These are phyloP conservation scores for Xylariaceae sp. DNA, from an alignment of 2,329 filamentous ascomycete species.

Conservation along the genomic window DNA sequence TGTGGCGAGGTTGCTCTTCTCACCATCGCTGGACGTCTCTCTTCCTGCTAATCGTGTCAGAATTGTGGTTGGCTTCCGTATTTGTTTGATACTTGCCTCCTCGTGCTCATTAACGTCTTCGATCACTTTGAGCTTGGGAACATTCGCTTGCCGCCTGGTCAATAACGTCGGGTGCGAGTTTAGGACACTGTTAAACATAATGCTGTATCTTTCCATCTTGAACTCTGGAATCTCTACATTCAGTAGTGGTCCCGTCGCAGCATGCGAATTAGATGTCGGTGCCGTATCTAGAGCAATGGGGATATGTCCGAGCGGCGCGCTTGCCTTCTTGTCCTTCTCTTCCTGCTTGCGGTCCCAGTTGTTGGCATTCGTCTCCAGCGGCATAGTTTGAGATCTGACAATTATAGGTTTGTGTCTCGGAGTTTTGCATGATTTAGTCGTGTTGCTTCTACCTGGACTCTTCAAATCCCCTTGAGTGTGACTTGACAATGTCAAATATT, in stretches of 20 bases:
- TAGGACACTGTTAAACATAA: constrained; percentile 84
- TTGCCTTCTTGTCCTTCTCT: constrained; percentile 14
- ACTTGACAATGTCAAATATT: neutral
- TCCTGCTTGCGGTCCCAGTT: constrained; percentile 10
- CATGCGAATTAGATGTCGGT: constrained; percentile 6
- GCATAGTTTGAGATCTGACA: constrained; percentile 41
- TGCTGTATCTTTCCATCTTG: constrained; percentile 82
- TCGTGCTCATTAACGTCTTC: constrained; percentile 42
- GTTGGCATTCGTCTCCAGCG: constrained; percentile 20
- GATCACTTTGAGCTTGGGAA: constrained; percentile 54
- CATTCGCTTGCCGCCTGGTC: constrained; percentile 54
- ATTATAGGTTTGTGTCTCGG: constrained; percentile 43
- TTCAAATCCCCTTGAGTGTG: constrained; percentile 20
- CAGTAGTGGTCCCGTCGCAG: constrained; percentile 45
- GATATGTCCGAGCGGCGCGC: constrained; percentile 26
- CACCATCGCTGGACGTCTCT: constrained; percentile 1
- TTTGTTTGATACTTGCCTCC: constrained; percentile 28
- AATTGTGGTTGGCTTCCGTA: neutral
- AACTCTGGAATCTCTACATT: constrained; percentile 75
- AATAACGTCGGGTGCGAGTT: constrained; percentile 45
- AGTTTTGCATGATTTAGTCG: constrained; percentile 27
- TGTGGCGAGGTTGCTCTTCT: constrained; percentile 50
- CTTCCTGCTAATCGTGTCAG: constrained; percentile 17
- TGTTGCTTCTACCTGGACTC: constrained; percentile 35
- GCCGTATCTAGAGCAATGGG: constrained; percentile 21